A percentile compares a stretch with the other conserved stretches of the same genome.
These are phyloP conservation scores for Arthroderma uncinatum DNA, from an alignment of 2,329 filamentous ascomycete species.

Conservation along the genomic window DNA sequence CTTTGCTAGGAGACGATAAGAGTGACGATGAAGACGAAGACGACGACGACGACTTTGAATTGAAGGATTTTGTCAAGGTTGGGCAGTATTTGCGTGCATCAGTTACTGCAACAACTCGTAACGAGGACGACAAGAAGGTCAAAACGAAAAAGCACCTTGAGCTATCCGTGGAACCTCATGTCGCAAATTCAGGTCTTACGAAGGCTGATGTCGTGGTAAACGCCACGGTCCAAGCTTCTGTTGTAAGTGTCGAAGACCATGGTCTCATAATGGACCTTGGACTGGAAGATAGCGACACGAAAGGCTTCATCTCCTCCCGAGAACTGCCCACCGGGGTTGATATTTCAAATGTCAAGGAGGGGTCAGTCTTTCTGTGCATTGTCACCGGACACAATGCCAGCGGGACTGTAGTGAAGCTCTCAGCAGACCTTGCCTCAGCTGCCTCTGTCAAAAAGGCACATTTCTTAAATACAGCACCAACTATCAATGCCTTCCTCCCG, in stretches of 20 bases:
- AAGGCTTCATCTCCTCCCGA: slow-evolving; percentile 72
- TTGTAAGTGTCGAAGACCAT: slow-evolving; percentile 89
- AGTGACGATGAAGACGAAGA: slow-evolving; percentile 44
- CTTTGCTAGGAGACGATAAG: slow-evolving; percentile 47
- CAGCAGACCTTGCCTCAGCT: slow-evolving; percentile 58
- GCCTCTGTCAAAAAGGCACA: slow-evolving; percentile 56
- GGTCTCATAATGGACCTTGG: slow-evolving; percentile 89
- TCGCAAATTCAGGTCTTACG: slow-evolving; percentile 64
- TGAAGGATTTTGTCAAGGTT: slow-evolving; percentile 62
- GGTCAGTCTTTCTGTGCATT: slow-evolving; percentile 72
- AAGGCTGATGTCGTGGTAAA: slow-evolving; percentile 64
- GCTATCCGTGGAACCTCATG: slow-evolving; percentile 67
- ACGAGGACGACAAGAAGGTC: slow-evolving; percentile 37
- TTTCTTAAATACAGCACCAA: slow-evolving; percentile 63
- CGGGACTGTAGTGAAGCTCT: slow-evolving; percentile 78
- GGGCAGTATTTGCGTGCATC: slow-evolving; percentile 83
- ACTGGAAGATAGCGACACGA: slow-evolving; percentile 52
- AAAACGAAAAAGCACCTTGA: slow-evolving; percentile 75
- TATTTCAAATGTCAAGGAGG: slow-evolving; percentile 62
- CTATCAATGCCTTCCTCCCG: slow-evolving; percentile 79
- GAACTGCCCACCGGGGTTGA: slow-evolving; percentile 60
- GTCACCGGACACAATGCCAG: slow-evolving; percentile 63
- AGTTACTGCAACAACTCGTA: slow-evolving; percentile 64
- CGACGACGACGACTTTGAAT: slow-evolving; percentile 48
- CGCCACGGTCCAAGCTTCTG: slow-evolving; percentile 71